Percentiles rank a stretch among this genome's conserved stretches.
phyloP scores from a whole-genome alignment of 148 eudicot genomes.

The Camellia japonica region DNA sequence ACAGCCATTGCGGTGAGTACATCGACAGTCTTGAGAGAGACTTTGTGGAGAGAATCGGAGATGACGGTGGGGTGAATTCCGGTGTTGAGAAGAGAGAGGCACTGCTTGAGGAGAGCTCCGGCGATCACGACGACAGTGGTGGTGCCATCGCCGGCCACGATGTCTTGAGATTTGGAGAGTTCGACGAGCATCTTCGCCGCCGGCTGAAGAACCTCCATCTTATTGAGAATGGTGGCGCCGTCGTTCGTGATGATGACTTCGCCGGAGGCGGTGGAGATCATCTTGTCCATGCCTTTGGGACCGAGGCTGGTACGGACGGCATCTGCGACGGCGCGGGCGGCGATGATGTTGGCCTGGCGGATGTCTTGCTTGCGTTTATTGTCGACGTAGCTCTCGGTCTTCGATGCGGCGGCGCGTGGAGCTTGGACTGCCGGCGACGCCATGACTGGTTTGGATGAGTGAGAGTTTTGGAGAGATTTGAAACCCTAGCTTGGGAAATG shows the following conservation, averaged over 20 bases:
- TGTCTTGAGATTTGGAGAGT: conserved; percentile 79
- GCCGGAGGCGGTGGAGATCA: conserved; percentile 89
- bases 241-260: conserved; percentile 97
- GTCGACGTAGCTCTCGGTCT: conserved; percentile 78
- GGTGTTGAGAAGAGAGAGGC: conserved; percentile 42
- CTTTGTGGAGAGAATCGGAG: conserved; percentile 82
- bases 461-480: background rate
- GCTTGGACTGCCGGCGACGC: conserved; percentile 47
- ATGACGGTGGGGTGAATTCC: conserved; percentile 90
- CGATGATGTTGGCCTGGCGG: conserved; percentile 72
- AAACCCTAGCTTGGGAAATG: conserved; percentile 8
- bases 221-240: conserved; percentile 87
- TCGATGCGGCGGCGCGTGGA: conserved; percentile 29
- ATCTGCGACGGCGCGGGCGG: conserved; percentile 84
- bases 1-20: conserved; percentile 85
- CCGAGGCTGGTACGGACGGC: conserved; percentile 85
- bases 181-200: conserved; percentile 96
- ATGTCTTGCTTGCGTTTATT: conserved; percentile 91
- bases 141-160: conserved; percentile 96
- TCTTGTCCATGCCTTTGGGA: conserved; percentile 97
- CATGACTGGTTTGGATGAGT: conserved; percentile 32
- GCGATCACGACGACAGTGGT: conserved; percentile 93
- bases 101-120: conserved; percentile 70
- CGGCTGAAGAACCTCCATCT: conserved; percentile 95
- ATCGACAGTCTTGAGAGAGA: conserved; percentile 54